Conservation (phyloP, 495 filamentous ascomycete genomes). For the Hypoxylon cercidicola region DNA sequence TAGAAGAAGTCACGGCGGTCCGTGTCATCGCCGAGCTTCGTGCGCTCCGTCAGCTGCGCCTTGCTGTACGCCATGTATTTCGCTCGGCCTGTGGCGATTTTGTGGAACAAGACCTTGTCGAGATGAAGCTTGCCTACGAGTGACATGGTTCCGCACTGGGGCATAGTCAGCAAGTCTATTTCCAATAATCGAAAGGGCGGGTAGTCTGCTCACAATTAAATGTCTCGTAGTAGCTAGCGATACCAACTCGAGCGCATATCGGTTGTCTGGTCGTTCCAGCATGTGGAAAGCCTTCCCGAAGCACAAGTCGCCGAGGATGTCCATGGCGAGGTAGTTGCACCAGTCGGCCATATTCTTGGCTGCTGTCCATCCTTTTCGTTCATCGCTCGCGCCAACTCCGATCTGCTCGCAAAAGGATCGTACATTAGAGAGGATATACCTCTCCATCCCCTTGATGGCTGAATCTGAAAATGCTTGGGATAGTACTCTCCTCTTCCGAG, state of each 20-base stretch:
- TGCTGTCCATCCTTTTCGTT: slow-evolving; percentile 56
- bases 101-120: slow-evolving; percentile 67
- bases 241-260: slow-evolving; percentile 67
- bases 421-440: slow-evolving; percentile 65
- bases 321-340: slow-evolving; percentile 75
- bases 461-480: slow-evolving; percentile 70
- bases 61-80: slow-evolving; percentile 68
- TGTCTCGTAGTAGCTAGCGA: slow-evolving; percentile 66
- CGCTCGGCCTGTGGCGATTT: slow-evolving; percentile 61
- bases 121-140: slow-evolving; percentile 65
- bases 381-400: slow-evolving; percentile 50
- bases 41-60: slow-evolving; percentile 64
- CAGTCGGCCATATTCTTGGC: slow-evolving; percentile 69
- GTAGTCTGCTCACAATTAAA: slow-evolving; percentile 58
- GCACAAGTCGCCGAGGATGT: slow-evolving; percentile 75
- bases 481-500: slow-evolving; percentile 71
- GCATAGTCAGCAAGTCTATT: slow-evolving; percentile 13
- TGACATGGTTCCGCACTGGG: slow-evolving; percentile 64
- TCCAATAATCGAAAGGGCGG: background rate
- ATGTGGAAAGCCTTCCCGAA: slow-evolving; percentile 79
- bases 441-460: slow-evolving; percentile 67
- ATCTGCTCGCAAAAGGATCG: slow-evolving; percentile 62
- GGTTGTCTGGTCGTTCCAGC: slow-evolving; percentile 68
- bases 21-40: slow-evolving; percentile 63
- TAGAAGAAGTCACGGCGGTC: slow-evolving; percentile 74